Conservation (phyloP, 2,329 filamentous ascomycete genomes). For the Aurifilum marmelostoma region DNA sequence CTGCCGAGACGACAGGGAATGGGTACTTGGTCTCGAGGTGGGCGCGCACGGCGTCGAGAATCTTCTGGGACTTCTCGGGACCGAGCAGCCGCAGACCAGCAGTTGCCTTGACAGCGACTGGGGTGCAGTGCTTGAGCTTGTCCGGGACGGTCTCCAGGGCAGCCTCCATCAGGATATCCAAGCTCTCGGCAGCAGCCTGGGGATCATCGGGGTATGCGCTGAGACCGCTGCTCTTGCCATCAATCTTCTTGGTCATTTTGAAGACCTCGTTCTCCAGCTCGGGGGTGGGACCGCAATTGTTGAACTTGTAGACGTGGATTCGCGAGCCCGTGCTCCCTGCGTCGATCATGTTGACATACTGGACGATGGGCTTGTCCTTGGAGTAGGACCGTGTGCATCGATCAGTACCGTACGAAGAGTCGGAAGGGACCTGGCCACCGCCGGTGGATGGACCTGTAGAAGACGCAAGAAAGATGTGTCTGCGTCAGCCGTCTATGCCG, state of each 20-base stretch:
- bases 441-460: constrained; percentile 34
- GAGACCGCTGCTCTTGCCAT: constrained; percentile 67
- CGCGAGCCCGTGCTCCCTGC: constrained; percentile 96
- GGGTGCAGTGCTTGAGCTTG: constrained; percentile 86
- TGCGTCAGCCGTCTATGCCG: constrained; percentile 6
- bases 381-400: constrained; percentile 84
- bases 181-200: constrained; percentile 82
- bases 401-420: constrained; percentile 67
- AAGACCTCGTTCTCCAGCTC: constrained; percentile 93
- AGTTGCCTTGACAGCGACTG: constrained; percentile 96
- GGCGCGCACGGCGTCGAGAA: constrained; percentile 80
- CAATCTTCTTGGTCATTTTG: constrained; percentile 86
- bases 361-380: constrained; percentile 88
- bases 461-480: not conserved
- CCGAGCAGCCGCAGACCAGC: constrained; percentile 90
- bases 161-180: constrained; percentile 85
- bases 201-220: constrained; percentile 88
- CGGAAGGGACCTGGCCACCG: constrained; percentile 59
- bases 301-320: constrained; percentile 99
- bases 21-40: constrained; percentile 89
- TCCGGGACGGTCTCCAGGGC: constrained; percentile 85
- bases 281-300: constrained; percentile 95
- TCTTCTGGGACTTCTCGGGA: constrained; percentile 76
- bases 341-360: constrained; percentile 99
- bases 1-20: constrained; percentile 87